Conservation (phyloP, 2,329 filamentous ascomycete species). For the Fusarium sp. region DNA sequence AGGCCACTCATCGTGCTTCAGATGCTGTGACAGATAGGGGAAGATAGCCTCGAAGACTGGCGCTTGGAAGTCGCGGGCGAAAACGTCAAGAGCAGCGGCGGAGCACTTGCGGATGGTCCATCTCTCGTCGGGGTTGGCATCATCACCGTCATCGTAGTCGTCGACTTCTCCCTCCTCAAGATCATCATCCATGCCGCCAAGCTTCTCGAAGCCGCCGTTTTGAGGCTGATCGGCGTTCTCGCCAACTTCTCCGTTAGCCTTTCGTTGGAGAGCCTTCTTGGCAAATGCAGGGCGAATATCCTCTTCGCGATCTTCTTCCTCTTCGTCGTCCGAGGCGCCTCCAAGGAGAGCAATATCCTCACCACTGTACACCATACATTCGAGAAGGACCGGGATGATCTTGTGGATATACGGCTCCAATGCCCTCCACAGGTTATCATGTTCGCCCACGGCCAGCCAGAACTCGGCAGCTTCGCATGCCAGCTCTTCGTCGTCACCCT, state of each 20-base stretch:
- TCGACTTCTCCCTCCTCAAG: slow-evolving; percentile 90
- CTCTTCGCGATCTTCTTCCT: slow-evolving; percentile 88
- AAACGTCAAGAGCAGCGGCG: slow-evolving; percentile 92
- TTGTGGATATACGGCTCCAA: slow-evolving; percentile 82
- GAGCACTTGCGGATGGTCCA: slow-evolving; percentile 99
- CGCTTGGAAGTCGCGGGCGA: slow-evolving; percentile 88
- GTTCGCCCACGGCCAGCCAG: slow-evolving; percentile 93
- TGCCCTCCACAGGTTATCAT: slow-evolving; percentile 80
- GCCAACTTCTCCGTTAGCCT: slow-evolving; percentile 64
- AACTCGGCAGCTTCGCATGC: slow-evolving; percentile 97
- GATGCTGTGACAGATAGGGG: slow-evolving; percentile 90
- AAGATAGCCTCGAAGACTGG: slow-evolving; percentile 92
- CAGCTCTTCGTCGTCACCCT: slow-evolving; percentile 86
- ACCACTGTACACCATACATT: slow-evolving; percentile 96
- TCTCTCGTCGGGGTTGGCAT: slow-evolving; percentile 85
- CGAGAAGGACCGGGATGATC: slow-evolving; percentile 89
- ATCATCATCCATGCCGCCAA: slow-evolving; percentile 75
- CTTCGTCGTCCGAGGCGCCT: slow-evolving; percentile 87
- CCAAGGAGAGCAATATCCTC: slow-evolving; percentile 91
- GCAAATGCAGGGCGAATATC: slow-evolving; percentile 95
- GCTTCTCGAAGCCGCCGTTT: slow-evolving; percentile 67
- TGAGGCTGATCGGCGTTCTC: slow-evolving; percentile 63
- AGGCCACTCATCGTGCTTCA: slow-evolving; percentile 90
- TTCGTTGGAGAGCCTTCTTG: slow-evolving; percentile 71
- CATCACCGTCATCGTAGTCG: slow-evolving; percentile 79